Base-by-base conservation (phyloP, 805 yeast genomes). In the Kluyveromyces dobzhanskii region DNA sequence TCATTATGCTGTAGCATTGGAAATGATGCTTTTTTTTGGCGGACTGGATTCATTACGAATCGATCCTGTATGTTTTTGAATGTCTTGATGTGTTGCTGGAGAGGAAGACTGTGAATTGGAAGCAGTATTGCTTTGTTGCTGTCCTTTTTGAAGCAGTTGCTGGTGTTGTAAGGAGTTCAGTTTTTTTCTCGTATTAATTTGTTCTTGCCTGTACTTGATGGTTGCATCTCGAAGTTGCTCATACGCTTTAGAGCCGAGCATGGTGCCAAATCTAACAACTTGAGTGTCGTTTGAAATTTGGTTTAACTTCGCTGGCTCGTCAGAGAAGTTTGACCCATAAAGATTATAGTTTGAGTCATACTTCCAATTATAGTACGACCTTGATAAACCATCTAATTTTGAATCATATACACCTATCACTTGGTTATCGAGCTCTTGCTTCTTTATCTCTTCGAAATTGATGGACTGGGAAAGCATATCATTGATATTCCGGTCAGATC, bases 211-310 rank as follows among this genome's bases (percentile, higher is more conserved):
- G 61, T 78, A 78, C 52, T 76, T 71, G 40, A 84, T 41, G 16
- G 62, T 77, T 16, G 88, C 81, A 54, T 87, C 86, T 50, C 85
- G 67, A 46, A 80, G 65, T 37, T 79, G 72, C 39, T 87, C 96
- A 54, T 84, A 84, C 0, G 96, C 80, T 59, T 88, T 90, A 3
- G 92, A 76, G 30, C 87, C 67, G 24, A 90, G 62, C 96, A 87
- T 87, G 5, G 94, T 76, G 7, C 96, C 95, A 62, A 88, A 88
- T 43, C 97, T 69, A 23, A 90, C 84, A 1, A 84, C 79, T 61
- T 88, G 97, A 1, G 96, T 87, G 37, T 80, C 90, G 39, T 80
- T 80, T 11, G 86, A 75, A 30, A 88, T 85, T 46, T 82, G 81
- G 54, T 88, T 88, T 50, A 88, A 69, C 40, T 74, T 71, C 0